Base-by-base conservation (phyloP, 2,329 filamentous ascomycete species). In the Pseudogymnoascus sp. region DNA sequence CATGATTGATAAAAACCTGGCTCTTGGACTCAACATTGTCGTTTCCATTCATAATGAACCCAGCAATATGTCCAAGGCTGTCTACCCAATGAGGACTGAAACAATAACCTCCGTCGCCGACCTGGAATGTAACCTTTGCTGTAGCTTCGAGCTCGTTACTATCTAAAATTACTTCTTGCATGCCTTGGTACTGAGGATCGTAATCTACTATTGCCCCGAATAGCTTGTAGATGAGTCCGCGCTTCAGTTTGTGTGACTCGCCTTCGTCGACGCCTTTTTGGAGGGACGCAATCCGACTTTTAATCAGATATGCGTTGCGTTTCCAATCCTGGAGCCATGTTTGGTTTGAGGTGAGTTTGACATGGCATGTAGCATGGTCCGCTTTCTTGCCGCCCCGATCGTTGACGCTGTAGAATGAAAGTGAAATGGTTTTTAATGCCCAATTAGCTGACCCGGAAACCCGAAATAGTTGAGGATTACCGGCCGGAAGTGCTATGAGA, bases 11-110 rank as follows among this genome's bases (percentile, higher is more conserved):
- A 71, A 78, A 86, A 60, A 85, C 81, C 66, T 80, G 77, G 62
- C 82, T 78, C 11, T 78, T 77, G 6, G 82, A 82, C 66, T 83
- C 79, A 13, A 85, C 76, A 9, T 80, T 81, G 63, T 84, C 82
- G 7, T 81, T 82, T 8, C 78, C 82, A 67, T 87, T 86, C 73
- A 85, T 78, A 64, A 86, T 82, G 73, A 86, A 86, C 21, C 84
- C 84, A 0, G 83, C 83, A 63, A 86, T 79, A 66, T 86, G 83
- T 64, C 81, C 82, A 64, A 83, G 70, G 63, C 81, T 83, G 68
- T 87, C 83, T 62, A 86, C 82, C 77, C 81, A 85, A 71, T 82
- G 82, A 0, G 83, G 83, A 59, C 78, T 78, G 67, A 80, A 81
- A 62, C 86, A 74, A 72, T 79, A 85, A 17, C 70, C 77, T n/a